Conservation (phyloP, 768 basidiomycete species). For the Russula compacta region DNA sequence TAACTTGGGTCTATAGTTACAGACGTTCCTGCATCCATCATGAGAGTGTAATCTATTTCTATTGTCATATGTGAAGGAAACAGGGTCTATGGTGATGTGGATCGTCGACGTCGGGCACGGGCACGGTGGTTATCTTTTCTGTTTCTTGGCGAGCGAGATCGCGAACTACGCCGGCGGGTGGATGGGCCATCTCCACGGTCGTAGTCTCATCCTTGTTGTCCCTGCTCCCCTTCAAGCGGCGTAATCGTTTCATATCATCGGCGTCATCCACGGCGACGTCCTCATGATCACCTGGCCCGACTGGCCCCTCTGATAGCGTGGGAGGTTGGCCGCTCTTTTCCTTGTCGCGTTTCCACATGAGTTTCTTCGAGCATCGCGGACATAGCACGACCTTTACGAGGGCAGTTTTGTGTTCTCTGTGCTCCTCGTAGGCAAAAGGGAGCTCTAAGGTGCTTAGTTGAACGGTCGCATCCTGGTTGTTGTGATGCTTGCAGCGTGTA, state of each 20-base stretch:
- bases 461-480: slow-evolving; percentile 20
- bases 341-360: slow-evolving; percentile 76
- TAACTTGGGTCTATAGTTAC: slow-evolving; percentile 27
- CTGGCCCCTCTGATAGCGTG: not conserved
- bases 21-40: slow-evolving; percentile 38
- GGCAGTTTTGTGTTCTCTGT: slow-evolving; percentile 63
- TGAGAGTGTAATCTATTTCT: slow-evolving; percentile 2
- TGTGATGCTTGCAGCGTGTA: slow-evolving; percentile 64
- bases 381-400: slow-evolving; percentile 91
- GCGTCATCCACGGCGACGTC: not conserved
- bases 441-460: slow-evolving; percentile 71
- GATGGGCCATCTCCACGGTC: not conserved
- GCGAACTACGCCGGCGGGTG: slow-evolving; percentile 6
- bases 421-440: slow-evolving; percentile 83
- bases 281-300: not conserved
- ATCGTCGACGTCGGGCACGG: slow-evolving; percentile 5
- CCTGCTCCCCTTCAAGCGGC: not conserved
- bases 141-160: slow-evolving; percentile 18
- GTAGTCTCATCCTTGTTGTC: not conserved
- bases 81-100: not conserved
- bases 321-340: slow-evolving; percentile 36
- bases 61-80: not conserved
- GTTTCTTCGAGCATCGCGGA: slow-evolving; percentile 64
- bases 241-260: not conserved
- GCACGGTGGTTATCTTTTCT: not conserved